These are phyloP conservation scores for Penicillium turbatum DNA, from an alignment of 495 filamentous ascomycete species.

Conservation along the genomic window DNA sequence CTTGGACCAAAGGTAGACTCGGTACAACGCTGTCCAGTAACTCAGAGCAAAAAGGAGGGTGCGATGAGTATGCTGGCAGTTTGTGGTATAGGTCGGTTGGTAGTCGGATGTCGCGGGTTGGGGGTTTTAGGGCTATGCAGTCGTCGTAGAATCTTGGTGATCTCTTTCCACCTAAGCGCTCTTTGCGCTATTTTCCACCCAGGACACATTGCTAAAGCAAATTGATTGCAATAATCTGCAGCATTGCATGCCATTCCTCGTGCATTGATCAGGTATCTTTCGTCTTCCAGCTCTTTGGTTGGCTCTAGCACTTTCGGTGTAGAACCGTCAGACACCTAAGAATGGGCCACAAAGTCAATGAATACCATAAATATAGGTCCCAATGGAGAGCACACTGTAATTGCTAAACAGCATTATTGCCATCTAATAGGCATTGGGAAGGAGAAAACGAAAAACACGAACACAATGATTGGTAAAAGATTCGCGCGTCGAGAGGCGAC, in stretches of 20 bases:
- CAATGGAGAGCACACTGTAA: not conserved
- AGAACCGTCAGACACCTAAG: not conserved
- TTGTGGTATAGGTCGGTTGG: too few species aligned
- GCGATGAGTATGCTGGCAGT: not conserved
- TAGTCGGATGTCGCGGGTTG: not conserved
- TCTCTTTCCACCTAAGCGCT: not conserved
- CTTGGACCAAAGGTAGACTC: not conserved
- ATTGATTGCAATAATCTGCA: not conserved
- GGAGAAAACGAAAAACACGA: constrained; percentile 7
- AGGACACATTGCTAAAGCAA: not conserved
- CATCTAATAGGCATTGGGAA: not conserved
- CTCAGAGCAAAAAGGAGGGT: not conserved
- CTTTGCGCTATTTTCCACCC: not conserved
- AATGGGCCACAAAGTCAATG: not conserved
- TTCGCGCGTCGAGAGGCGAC: constrained; percentile 24
- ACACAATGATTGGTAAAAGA: constrained; percentile 13
- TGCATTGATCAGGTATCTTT: not conserved
- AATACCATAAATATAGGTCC: not conserved
- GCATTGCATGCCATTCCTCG: not conserved
- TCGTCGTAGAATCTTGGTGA: not conserved
- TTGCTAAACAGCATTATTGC: not conserved
- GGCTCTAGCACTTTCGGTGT: not conserved
- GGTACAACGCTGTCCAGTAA: not conserved
- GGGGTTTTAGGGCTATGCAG: not conserved
- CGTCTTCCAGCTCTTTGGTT: not conserved